Conservation (phyloP, 441 rosid genomes). For the Macaranga tanarius region DNA sequence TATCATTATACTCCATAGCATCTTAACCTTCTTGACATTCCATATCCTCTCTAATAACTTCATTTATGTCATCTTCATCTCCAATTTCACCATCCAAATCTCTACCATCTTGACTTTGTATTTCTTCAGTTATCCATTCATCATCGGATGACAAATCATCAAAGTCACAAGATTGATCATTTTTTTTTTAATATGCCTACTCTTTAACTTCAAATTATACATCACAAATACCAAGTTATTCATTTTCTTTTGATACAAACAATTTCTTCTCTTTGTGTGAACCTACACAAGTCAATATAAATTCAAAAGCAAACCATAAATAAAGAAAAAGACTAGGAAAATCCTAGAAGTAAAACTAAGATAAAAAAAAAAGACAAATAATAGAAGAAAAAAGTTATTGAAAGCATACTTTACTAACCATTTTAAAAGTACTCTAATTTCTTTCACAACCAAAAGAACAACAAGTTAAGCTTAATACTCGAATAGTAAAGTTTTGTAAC, state of each 20-base stretch:
- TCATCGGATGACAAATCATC: neutral
- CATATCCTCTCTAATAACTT: too few species aligned
- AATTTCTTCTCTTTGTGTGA: neutral
- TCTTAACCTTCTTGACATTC: neutral
- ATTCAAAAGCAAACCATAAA: too few species aligned
- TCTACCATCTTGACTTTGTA: too few species aligned
- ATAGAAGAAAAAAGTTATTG: neutral
- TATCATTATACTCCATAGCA: neutral
- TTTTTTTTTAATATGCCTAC: neutral
- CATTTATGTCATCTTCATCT: too few species aligned
- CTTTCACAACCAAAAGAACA: neutral
- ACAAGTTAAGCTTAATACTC: conserved; percentile 27
- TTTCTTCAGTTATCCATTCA: too few species aligned
- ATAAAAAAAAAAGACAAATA: neutral
- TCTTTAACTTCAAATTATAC: neutral
- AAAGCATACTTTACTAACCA: neutral
- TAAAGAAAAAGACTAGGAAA: neutral
- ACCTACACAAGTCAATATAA: too few species aligned
- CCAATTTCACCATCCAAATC: too few species aligned
- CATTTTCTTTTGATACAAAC: neutral
- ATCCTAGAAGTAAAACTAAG: too few species aligned
- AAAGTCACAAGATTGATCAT: neutral
- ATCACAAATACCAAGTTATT: too few species aligned
- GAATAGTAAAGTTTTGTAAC: conserved; percentile 20
- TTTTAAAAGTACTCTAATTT: too few species aligned